Conservation (phyloP, 805 yeast genomes). For the Hanseniaspora nectarophila region DNA sequence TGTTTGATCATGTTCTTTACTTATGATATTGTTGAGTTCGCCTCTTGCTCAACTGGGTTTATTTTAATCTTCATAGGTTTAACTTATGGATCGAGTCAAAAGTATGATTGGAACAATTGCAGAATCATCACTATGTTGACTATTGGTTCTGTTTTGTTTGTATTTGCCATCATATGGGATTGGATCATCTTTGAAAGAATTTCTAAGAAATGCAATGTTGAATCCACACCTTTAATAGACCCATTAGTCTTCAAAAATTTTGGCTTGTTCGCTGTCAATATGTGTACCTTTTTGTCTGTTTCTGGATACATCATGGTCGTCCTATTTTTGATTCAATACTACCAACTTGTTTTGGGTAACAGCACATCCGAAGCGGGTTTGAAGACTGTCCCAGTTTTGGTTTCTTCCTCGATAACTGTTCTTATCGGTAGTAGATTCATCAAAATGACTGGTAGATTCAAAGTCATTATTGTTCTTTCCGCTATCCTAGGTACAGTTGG, state of each 20-base stretch:
- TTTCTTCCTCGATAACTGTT: slow-evolving; percentile 16
- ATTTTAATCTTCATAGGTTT: slow-evolving; percentile 21
- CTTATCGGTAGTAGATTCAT: slow-evolving; percentile 25
- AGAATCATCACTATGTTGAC: slow-evolving; percentile 32
- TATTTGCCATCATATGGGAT: slow-evolving; percentile 39
- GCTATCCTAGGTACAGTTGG: slow-evolving; percentile 28
- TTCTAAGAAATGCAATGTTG: background rate
- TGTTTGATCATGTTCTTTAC: slow-evolving; percentile 15
- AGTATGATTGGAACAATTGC: slow-evolving; percentile 44
- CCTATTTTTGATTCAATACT: slow-evolving; percentile 13
- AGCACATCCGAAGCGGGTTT: slow-evolving; percentile 19
- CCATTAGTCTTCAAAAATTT: slow-evolving; percentile 7
- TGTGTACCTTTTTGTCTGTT: background rate
- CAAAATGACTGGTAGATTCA: slow-evolving; percentile 28
- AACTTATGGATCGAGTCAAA: slow-evolving; percentile 45
- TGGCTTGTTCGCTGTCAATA: slow-evolving; percentile 5
- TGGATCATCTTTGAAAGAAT: slow-evolving; percentile 18
- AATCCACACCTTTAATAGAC: slow-evolving; percentile 10
- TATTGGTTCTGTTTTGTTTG: slow-evolving; percentile 34
- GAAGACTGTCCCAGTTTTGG: slow-evolving; percentile 19
- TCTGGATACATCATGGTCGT: background rate
- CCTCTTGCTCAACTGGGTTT: slow-evolving; percentile 20
- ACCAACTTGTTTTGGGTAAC: slow-evolving; percentile 8
- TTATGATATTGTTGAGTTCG: slow-evolving; percentile 22
- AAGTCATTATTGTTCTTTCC: slow-evolving; percentile 29